Conservation (phyloP, 1,284 basidiomycete species). For the Sparassis latifolia region DNA sequence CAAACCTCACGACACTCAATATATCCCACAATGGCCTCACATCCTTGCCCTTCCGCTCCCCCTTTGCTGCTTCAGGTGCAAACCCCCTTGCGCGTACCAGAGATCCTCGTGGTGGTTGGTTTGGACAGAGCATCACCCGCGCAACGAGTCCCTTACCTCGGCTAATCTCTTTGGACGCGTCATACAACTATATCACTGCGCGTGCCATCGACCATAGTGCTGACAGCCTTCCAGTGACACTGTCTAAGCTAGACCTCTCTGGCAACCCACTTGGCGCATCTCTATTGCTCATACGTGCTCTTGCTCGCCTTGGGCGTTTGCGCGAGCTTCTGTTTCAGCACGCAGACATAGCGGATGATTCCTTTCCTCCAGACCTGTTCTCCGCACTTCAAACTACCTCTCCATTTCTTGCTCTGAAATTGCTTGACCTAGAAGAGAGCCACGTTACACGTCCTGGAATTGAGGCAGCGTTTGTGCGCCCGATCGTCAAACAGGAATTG, state of each 20-base stretch:
- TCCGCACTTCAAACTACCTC: slow-evolving; percentile 4
- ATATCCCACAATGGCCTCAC: slow-evolving; percentile 63
- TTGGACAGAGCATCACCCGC: slow-evolving; percentile 52
- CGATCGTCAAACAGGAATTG: slow-evolving; percentile 35
- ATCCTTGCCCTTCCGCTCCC: slow-evolving; percentile 52
- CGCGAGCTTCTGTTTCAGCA: slow-evolving; percentile 52
- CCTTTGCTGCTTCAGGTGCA: slow-evolving; percentile 32
- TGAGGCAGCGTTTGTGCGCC: slow-evolving; percentile 33
- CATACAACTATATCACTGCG: slow-evolving; percentile 56
- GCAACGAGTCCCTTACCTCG: slow-evolving; percentile 58
- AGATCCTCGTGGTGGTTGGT: slow-evolving; percentile 42
- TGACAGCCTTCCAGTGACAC: slow-evolving; percentile 21
- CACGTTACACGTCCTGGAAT: slow-evolving; percentile 41
- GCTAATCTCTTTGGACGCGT: slow-evolving; percentile 51
- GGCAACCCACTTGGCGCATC: slow-evolving; percentile 29
- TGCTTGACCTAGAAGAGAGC: slow-evolving; percentile 64
- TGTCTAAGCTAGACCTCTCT: slow-evolving; percentile 34
- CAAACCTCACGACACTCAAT: slow-evolving; percentile 57
- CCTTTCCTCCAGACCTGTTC: slow-evolving; percentile 44
- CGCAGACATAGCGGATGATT: slow-evolving; percentile 52
- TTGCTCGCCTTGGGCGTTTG: slow-evolving; percentile 45
- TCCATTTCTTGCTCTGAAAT: slow-evolving; percentile 43
- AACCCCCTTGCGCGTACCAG: slow-evolving; percentile 19
- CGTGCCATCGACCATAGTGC: slow-evolving; percentile 47
- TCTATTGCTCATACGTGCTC: slow-evolving; percentile 35